phyloP scores from a whole-genome alignment of 768 basidiomycete species.

The Amanita brunnescens region DNA sequence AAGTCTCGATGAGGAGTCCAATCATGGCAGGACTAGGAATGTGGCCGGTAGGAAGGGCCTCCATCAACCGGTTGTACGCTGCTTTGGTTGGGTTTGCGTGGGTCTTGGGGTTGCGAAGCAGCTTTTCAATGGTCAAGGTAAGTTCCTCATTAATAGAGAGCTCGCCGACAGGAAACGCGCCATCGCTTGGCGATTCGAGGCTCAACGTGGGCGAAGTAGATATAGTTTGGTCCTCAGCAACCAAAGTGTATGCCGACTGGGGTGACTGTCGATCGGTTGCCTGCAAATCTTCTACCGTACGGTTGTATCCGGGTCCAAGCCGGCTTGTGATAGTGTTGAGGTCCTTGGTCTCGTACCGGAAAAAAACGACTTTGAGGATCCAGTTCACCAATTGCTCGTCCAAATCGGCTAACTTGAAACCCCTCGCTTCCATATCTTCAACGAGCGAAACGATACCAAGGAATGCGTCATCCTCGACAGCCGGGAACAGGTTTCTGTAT shows the following conservation, averaged over 20 bases:
- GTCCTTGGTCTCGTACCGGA: neutral
- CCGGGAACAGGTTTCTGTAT: slow-evolving; percentile 10
- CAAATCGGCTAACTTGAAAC: slow-evolving; percentile 23
- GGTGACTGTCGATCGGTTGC: neutral
- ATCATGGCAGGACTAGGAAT: slow-evolving; percentile 47
- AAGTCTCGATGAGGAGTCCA: slow-evolving; percentile 53
- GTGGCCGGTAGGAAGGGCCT: slow-evolving; percentile 31
- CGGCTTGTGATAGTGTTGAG: slow-evolving; percentile 3
- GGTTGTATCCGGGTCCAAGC: slow-evolving; percentile 3
- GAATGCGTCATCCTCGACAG: slow-evolving; percentile 23
- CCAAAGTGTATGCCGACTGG: neutral
- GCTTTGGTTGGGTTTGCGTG: slow-evolving; percentile 20
- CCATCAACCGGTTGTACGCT: slow-evolving; percentile 44
- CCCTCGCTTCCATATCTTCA: slow-evolving; percentile 26
- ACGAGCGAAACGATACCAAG: slow-evolving; percentile 34
- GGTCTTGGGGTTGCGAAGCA: slow-evolving; percentile 1
- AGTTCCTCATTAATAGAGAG: too few species aligned
- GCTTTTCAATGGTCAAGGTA: neutral
- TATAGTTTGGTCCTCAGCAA: neutral
- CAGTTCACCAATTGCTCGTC: slow-evolving; percentile 16
- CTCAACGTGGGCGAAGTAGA: neutral
- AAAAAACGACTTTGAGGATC: slow-evolving; percentile 14
- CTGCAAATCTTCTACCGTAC: too few species aligned
- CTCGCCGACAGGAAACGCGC: neutral
- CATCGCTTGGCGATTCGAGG: neutral